Evolutionary conservation across 495 filamentous ascomycete species (phyloP), one percentile per base, ranked within the genome.

Genomic region (Letharia columbiana): DNA sequence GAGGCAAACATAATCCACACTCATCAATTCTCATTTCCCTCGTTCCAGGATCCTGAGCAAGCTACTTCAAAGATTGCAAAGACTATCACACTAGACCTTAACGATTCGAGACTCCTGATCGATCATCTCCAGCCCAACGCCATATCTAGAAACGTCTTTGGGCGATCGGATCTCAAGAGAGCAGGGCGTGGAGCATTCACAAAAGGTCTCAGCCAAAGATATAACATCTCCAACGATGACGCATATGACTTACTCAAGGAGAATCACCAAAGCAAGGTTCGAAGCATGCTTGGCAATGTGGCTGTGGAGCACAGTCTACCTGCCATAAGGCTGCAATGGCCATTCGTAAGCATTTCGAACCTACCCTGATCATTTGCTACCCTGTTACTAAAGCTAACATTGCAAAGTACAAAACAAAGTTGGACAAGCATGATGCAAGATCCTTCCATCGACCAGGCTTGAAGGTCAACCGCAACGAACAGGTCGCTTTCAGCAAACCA

Each of bases 241-340:
- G 92, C 91, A 3, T 99, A 99, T 73, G 91, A 96, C 70, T 86
- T 89, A 62, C 83, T 99, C 54, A 98, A 99, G 76, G 91, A 95
- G 73, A 99, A 97, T 73, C 90, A 92, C 69, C 91, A 95, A 77
- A 93, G 88, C 80, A 96, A 95, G 76, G 88, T 99, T 68, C 87
- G 94, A 50, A 93, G 91, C 58, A 95, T 89, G 0, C 81, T 99
- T 62, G 91, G 91, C 10, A 90, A 89, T 69, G 79, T 95, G 42
- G 82, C 86, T 28, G 84, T 99, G 39, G 94, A 98, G 76, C 94
- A 99, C 76, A 89, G 87, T 75, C 80, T 96, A 80, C 91, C 94
- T 20, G 94, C 94, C 23, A 79, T 93, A 67, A 89, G 91, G 68
- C 78, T 99, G 40, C 89, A 94, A 68, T 97, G 91, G 83, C 94